A percentile compares a stretch with the other conserved stretches of the same genome.
Conservation (phyloP, 768 basidiomycete genomes). For the Coprinopsis sp. region DNA sequence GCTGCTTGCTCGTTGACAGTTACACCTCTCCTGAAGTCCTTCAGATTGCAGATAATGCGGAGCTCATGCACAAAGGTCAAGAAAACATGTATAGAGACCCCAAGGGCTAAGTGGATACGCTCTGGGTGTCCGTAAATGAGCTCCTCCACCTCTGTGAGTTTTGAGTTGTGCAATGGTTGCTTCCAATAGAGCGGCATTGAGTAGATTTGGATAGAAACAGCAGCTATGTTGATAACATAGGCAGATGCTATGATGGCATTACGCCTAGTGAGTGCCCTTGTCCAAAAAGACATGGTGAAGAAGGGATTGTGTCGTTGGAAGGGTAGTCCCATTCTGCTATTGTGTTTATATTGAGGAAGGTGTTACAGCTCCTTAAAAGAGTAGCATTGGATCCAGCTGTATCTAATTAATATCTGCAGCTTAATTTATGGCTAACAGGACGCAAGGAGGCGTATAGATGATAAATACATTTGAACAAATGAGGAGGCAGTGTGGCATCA, state of each 20-base stretch:
- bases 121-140: constrained; percentile 17
- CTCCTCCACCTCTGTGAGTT: constrained; percentile 16
- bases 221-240: constrained; percentile 7
- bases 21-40: constrained; percentile 11
- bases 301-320: too few relatives aligned
- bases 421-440: too few relatives aligned
- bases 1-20: constrained; percentile 6
- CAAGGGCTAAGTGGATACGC: constrained; percentile 13
- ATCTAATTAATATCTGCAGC: too few relatives aligned
- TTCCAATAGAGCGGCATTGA: constrained; percentile 11
- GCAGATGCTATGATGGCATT: constrained; percentile 4
- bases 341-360: too few relatives aligned
- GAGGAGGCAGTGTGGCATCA: too few relatives aligned
- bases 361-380: too few relatives aligned
- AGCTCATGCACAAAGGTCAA: constrained; percentile 11
- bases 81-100: constrained; percentile 17
- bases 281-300: too few relatives aligned
- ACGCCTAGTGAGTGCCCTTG: too few relatives aligned
- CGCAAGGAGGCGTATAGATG: too few relatives aligned
- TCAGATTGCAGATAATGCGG: constrained; percentile 12
- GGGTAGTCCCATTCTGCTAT: too few relatives aligned
- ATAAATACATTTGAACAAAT: too few relatives aligned
- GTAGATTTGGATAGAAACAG: constrained; percentile 6
- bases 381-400: too few relatives aligned
- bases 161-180: constrained; percentile 16